phyloP scores from a whole-genome alignment of 2,329 filamentous ascomycete species.

The Metarhizium humberi region DNA sequence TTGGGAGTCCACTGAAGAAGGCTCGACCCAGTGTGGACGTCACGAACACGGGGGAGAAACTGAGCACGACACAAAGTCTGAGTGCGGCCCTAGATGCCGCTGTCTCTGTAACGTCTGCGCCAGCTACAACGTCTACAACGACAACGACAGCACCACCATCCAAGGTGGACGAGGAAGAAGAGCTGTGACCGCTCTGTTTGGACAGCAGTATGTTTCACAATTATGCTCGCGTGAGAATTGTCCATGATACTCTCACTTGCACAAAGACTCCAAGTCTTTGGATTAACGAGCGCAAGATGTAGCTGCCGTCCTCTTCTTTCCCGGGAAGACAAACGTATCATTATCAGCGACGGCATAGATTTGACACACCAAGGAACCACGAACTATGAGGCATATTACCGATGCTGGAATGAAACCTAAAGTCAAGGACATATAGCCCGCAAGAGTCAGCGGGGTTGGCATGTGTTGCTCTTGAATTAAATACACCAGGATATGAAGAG shows the following conservation, averaged over 20 bases:
- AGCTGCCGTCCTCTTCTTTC: neutral
- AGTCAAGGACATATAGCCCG: neutral
- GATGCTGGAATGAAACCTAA: neutral
- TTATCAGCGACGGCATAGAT: neutral
- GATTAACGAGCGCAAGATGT: neutral
- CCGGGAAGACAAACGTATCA: neutral
- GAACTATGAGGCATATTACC: neutral
- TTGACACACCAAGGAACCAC: neutral
- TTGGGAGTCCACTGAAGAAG: slow-evolving; percentile 69
- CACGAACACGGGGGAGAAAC: slow-evolving; percentile 14
- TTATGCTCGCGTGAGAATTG: neutral
- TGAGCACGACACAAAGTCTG: slow-evolving; percentile 21
- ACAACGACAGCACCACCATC: slow-evolving; percentile 12
- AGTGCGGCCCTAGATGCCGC: slow-evolving; percentile 25
- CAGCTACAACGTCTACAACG: slow-evolving; percentile 11
- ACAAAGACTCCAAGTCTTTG: neutral
- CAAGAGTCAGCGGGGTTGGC: neutral
- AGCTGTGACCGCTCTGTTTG: slow-evolving; percentile 21
- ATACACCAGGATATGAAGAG: neutral
- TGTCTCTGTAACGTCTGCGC: slow-evolving; percentile 14
- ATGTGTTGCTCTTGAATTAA: neutral
- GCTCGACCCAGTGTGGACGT: slow-evolving; percentile 50
- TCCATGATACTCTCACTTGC: neutral
- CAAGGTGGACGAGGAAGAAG: slow-evolving; percentile 28
- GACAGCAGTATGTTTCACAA: neutral